Conservation (phyloP, 352 stramenopile genomes). For the Globisporangium polare region DNA sequence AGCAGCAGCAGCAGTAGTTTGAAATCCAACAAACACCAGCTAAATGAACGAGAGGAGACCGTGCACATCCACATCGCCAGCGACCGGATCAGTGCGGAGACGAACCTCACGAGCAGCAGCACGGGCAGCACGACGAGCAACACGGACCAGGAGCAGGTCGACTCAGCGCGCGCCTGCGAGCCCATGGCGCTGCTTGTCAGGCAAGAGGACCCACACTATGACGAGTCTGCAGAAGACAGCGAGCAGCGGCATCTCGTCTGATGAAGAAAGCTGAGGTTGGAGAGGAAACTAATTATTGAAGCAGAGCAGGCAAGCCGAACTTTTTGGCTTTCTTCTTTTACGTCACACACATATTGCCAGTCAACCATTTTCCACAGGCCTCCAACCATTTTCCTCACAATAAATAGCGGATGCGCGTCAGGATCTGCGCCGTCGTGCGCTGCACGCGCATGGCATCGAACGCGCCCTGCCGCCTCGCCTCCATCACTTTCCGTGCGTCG, state of each 20-base stretch:
- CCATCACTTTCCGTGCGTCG: slow-evolving; percentile 15
- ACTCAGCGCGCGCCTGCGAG: slow-evolving; percentile 8
- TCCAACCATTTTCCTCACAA: slow-evolving; percentile 28
- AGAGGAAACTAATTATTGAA: neutral
- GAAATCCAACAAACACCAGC: neutral
- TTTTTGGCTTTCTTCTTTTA: neutral
- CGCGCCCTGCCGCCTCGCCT: slow-evolving; percentile 24
- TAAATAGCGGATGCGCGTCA: slow-evolving; percentile 54
- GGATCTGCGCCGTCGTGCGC: slow-evolving; percentile 36
- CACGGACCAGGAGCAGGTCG: slow-evolving; percentile 8
- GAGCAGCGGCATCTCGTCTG: slow-evolving; percentile 7
- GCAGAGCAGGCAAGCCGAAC: neutral
- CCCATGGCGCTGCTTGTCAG: slow-evolving; percentile 7
- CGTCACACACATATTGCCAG: neutral
- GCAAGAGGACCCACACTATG: neutral
- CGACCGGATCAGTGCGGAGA: neutral
- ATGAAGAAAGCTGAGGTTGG: neutral
- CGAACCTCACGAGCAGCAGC: slow-evolving; percentile 4
- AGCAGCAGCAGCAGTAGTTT: neutral
- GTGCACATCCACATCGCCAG: neutral
- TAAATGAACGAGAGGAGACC: neutral
- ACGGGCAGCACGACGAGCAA: neutral
- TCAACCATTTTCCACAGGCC: neutral
- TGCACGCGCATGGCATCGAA: slow-evolving; percentile 37
- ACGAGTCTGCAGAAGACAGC: neutral